Evolutionary conservation across 495 filamentous ascomycete genomes (phyloP).

Genomic region (Xylaria venustula): DNA sequence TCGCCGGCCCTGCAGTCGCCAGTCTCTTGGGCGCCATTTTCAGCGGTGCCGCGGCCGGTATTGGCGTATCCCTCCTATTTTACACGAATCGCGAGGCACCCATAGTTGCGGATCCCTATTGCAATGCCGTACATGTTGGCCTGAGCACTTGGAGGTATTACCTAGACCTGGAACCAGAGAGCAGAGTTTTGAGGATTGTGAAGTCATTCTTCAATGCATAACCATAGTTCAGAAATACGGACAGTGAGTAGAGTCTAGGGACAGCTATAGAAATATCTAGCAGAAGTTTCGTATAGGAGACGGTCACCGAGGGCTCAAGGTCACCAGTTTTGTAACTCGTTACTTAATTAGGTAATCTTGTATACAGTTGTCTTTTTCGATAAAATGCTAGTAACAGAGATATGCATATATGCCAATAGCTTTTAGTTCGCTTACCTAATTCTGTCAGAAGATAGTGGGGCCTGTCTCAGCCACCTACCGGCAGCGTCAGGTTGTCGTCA

Average conservation of each 20-base stretch:
- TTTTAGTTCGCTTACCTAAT: too few species aligned
- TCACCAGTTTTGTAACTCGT: too few species aligned
- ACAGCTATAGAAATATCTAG: too few species aligned
- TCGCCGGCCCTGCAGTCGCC: background rate
- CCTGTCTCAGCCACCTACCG: background rate
- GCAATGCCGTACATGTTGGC: slow-evolving; percentile 8
- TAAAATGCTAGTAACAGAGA: too few species aligned
- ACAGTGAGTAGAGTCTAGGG: too few species aligned
- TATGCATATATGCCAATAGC: too few species aligned
- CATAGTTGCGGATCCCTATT: slow-evolving; percentile 1
- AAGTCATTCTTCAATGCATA: background rate
- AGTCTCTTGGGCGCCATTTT: background rate
- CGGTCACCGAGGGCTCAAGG: too few species aligned
- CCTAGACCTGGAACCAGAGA: background rate
- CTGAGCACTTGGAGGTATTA: slow-evolving; percentile 10
- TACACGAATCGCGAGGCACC: background rate
- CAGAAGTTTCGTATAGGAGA: too few species aligned
- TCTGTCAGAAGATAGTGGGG: background rate
- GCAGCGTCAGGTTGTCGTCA: background rate
- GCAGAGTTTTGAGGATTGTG: background rate
- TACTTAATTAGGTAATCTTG: too few species aligned
- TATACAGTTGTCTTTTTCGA: too few species aligned
- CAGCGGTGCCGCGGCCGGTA: background rate
- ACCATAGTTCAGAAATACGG: background rate
- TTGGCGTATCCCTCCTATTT: background rate